A percentile compares a stretch with the other conserved stretches of the same genome.
Conservation (phyloP, 2,329 filamentous ascomycete genomes). For the Nectriaceae sp. region DNA sequence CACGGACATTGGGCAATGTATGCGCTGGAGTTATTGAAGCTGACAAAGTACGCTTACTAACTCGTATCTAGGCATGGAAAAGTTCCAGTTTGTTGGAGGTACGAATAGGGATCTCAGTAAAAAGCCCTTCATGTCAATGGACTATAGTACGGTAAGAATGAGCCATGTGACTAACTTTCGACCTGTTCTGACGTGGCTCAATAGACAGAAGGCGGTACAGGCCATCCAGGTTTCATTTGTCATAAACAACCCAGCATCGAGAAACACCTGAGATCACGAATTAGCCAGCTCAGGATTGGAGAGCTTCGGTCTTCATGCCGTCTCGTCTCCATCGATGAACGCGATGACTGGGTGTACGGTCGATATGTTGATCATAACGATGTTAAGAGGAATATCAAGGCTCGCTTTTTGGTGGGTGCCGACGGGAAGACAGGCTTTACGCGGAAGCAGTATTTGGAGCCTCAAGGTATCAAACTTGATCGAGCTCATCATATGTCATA, state of each 20-base stretch:
- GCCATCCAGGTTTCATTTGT: constrained; percentile 26
- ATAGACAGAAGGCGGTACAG: constrained; percentile 29
- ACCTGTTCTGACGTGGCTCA: not conserved
- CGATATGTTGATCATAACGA: constrained; percentile 12
- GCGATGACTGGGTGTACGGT: constrained; percentile 31
- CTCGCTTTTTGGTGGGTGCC: constrained; percentile 39
- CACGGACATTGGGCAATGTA: constrained; percentile 21
- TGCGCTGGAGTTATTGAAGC: not conserved
- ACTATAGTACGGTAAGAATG: constrained; percentile 11
- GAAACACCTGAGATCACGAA: constrained; percentile 24
- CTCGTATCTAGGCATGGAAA: constrained; percentile 8
- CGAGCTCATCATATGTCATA: constrained; percentile 36
- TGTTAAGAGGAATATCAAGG: constrained; percentile 3
- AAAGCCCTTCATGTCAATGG: constrained; percentile 16
- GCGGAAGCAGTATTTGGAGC: constrained; percentile 48
- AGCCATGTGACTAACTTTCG: no score
- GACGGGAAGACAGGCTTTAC: constrained; percentile 50
- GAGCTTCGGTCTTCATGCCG: constrained; percentile 6
- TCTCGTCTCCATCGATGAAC: constrained; percentile 12
- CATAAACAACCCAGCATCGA: constrained; percentile 30
- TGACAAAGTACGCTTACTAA: not conserved
- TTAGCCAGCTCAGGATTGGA: constrained; percentile 9
- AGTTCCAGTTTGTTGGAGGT: constrained; percentile 15
- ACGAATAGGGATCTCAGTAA: constrained; percentile 5
- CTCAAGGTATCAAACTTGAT: constrained; percentile 34